Percentiles rank a stretch among this genome's conserved stretches.
phyloP scores from a whole-genome alignment of 129 eudicot species.

The Arctium minus region DNA sequence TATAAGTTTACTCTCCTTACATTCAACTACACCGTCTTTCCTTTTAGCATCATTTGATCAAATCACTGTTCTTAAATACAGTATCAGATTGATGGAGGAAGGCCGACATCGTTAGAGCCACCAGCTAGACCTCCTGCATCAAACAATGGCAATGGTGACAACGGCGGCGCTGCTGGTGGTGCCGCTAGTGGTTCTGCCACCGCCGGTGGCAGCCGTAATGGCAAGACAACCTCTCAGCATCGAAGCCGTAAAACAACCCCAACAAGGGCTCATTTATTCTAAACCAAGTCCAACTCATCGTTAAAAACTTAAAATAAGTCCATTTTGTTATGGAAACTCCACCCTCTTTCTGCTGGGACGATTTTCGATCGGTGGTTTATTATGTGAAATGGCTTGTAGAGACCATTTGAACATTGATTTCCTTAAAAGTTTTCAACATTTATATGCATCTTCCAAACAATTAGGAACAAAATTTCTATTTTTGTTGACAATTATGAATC shows the following conservation, averaged over 20 bases:
- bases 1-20: neutral
- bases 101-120: neutral
- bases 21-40: neutral
- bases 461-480: neutral
- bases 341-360: neutral
- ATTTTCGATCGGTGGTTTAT: too few relatives aligned
- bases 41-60: neutral
- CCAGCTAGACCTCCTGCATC: neutral
- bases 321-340: neutral
- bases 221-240: neutral
- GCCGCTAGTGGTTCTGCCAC: neutral
- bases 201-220: neutral
- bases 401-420: constrained; percentile 28
- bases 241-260: neutral
- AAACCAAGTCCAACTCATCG: neutral
- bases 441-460: neutral
- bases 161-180: neutral
- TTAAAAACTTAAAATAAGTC: neutral
- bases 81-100: neutral
- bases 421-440: neutral
- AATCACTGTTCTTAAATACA: neutral
- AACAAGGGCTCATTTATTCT: neutral
- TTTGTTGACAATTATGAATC: neutral
- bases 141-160: neutral
- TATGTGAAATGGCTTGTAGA: constrained; percentile 27